Percentiles rank a stretch among this genome's conserved stretches.
phyloP scores from a whole-genome alignment of 1,284 basidiomycete species.

The Boletus hoseneyae region DNA sequence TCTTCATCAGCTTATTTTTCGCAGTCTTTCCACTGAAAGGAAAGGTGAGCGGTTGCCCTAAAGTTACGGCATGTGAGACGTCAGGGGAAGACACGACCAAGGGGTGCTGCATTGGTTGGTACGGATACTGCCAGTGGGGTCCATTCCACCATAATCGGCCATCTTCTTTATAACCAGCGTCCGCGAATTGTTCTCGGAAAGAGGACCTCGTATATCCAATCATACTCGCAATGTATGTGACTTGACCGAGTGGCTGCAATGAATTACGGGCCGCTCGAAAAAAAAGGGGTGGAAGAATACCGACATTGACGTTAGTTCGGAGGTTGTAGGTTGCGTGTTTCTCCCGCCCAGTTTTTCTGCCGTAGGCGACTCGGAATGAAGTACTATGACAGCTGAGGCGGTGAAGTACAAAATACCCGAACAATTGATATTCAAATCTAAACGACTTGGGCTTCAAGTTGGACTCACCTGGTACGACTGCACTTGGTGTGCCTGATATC shows the following conservation, averaged over 20 bases:
- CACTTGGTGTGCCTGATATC: too few relatives aligned
- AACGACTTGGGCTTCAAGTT: too few relatives aligned
- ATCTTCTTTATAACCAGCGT: slow-evolving; percentile 24
- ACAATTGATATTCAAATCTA: too few relatives aligned
- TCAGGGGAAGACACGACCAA: slow-evolving; percentile 18
- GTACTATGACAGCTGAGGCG: background rate
- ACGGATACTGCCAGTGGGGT: slow-evolving; percentile 19
- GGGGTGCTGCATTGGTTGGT: slow-evolving; percentile 14
- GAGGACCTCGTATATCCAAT: slow-evolving; percentile 6
- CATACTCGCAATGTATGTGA: slow-evolving; percentile 15
- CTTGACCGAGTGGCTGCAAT: background rate
- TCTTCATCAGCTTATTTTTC: slow-evolving; percentile 34
- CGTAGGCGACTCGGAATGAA: background rate
- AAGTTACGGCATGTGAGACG: slow-evolving; percentile 16
- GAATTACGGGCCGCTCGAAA: background rate
- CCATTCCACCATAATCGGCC: slow-evolving; percentile 8
- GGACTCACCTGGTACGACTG: background rate
- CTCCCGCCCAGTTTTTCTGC: background rate
- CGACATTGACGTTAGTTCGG: slow-evolving; percentile 3
- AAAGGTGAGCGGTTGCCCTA: slow-evolving; percentile 27
- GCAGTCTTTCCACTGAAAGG: slow-evolving; percentile 31
- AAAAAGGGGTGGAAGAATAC: slow-evolving; percentile 3
- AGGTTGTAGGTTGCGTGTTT: background rate
- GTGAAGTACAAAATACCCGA: background rate
- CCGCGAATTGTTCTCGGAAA: slow-evolving; percentile 13